Conservation (phyloP, 345 rosid species). For the Physaria fendleri region DNA sequence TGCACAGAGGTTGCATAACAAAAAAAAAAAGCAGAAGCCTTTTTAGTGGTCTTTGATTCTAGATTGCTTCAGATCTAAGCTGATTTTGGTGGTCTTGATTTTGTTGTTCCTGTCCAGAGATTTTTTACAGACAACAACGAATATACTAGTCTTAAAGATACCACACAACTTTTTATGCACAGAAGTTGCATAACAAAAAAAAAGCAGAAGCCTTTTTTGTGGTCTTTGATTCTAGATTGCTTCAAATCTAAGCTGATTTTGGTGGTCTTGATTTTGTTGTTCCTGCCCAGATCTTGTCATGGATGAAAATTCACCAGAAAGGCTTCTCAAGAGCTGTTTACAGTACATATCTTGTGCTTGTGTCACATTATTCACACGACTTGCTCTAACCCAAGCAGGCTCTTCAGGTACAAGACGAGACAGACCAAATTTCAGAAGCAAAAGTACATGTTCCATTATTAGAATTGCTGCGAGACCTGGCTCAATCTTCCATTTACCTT, state of each 20-base stretch:
- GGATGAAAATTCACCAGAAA: conserved; percentile 31
- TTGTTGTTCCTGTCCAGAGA: conserved; percentile 17
- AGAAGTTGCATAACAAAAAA: background rate
- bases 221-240: background rate
- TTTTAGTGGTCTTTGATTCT: background rate
- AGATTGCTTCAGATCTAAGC: background rate
- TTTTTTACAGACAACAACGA: conserved; percentile 4
- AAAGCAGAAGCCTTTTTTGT: background rate
- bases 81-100: too few relatives aligned
- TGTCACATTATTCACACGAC: conserved; percentile 53
- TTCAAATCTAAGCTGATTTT: background rate
- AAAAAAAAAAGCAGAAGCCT: background rate
- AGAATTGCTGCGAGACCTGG: conserved; percentile 89
- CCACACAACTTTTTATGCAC: conserved; percentile 1
- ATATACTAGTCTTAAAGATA: conserved; percentile 8
- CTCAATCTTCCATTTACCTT: conserved; percentile 87
- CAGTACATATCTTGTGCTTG: conserved; percentile 72
- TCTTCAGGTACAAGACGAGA: conserved; percentile 88
- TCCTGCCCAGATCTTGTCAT: conserved; percentile 13
- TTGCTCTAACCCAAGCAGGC: conserved; percentile 93
- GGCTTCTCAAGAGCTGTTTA: conserved; percentile 60
- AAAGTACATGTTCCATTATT: conserved; percentile 71
- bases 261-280: conserved; percentile 7
- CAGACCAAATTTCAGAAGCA: conserved; percentile 72
- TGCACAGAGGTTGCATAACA: background rate